Evolutionary conservation across 345 rosid genomes (phyloP), one percentile per base, ranked within the genome.

Genomic region (Cardamine chenopodiifolia): DNA sequence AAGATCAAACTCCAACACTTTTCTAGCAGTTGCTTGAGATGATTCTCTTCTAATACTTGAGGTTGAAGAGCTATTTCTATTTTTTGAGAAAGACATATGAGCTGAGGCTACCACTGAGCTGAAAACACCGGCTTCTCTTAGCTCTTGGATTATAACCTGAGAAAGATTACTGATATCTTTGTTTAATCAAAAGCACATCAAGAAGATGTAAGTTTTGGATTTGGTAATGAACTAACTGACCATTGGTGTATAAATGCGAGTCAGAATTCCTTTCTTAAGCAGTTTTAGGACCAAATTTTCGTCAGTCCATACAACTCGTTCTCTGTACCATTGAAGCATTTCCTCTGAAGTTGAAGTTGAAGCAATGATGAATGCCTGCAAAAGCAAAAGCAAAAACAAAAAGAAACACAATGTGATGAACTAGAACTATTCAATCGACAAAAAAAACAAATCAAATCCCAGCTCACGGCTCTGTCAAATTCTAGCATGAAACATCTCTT

Each of bases 401-500:
- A 15, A 4, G 0, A 60, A 14, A 5, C 17, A 9, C 7, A 22
- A 40, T 64, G 19, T 60, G n/a, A 60, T 52, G 48, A 52, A 44
- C 34, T 19, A 45, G 52, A 49, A 49, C 34, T 58, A 18, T 48
- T 37, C 35, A 58, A 9, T 8, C 18, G 5, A 62, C 7, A 13
- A 17, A 26, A 4, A 64, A 55, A 3, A 4, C 18, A 44, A 56
- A 55, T 17, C 15, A 60, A 60, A 68, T 26, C 31, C 10, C n/a
- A 74, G 84, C 98, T 83, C 75, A 94, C 98, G 35, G 81, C 81
- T 82, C 96, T 85, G 79, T 94, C 97, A 69, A 91, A 89, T 39
- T 94, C 91, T 79, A 94, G 77, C 96, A 94, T 91, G 83, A 90
- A 94, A 83, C 98, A 94, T 83, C 98, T 86, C 72, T 86, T 94